Conservation (phyloP, 2,329 filamentous ascomycete species). For the Fusarium caatingaense region DNA sequence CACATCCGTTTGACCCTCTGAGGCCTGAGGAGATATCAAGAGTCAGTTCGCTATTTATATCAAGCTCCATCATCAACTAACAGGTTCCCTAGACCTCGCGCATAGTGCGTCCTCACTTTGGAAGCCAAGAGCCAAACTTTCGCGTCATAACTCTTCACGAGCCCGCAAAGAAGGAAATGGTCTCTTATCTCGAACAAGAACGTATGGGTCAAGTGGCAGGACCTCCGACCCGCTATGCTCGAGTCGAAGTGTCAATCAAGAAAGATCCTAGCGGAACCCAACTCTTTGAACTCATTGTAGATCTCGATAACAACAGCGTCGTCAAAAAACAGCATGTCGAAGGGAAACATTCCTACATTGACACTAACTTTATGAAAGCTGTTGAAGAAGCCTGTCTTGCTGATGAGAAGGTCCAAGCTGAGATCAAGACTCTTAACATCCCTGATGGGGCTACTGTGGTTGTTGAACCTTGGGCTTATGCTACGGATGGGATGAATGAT, state of each 20-base stretch:
- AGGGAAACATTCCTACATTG: conserved; percentile 61
- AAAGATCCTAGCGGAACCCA: conserved; percentile 23
- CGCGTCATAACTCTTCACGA: conserved; percentile 63
- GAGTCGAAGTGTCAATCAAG: conserved; percentile 52
- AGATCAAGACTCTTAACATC: conserved; percentile 56
- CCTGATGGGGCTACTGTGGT: conserved; percentile 58
- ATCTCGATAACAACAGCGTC: conserved; percentile 43
- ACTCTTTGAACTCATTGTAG: conserved; percentile 48
- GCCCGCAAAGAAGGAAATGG: conserved; percentile 60
- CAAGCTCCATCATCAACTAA: no score
- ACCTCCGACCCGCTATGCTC: conserved; percentile 51
- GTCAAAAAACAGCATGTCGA: conserved; percentile 48
- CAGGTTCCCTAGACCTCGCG: conserved; percentile 35
- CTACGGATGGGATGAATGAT: conserved; percentile 64
- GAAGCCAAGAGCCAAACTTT: conserved; percentile 52
- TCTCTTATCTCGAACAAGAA: conserved; percentile 58
- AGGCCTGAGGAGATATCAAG: conserved; percentile 43
- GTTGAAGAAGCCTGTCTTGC: conserved; percentile 60
- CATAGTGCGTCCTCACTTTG: conserved; percentile 41
- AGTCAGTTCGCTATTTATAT: conserved; percentile 1
- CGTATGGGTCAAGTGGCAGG: conserved; percentile 39
- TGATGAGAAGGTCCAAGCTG: conserved; percentile 56
- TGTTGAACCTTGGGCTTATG: conserved; percentile 68
- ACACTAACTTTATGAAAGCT: conserved; percentile 60
- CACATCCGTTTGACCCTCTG: conserved; percentile 47